A percentile compares a stretch with the other conserved stretches of the same genome.
phyloP scores from a whole-genome alignment of 2,329 filamentous ascomycete genomes.

The Seiridium unicorne region DNA sequence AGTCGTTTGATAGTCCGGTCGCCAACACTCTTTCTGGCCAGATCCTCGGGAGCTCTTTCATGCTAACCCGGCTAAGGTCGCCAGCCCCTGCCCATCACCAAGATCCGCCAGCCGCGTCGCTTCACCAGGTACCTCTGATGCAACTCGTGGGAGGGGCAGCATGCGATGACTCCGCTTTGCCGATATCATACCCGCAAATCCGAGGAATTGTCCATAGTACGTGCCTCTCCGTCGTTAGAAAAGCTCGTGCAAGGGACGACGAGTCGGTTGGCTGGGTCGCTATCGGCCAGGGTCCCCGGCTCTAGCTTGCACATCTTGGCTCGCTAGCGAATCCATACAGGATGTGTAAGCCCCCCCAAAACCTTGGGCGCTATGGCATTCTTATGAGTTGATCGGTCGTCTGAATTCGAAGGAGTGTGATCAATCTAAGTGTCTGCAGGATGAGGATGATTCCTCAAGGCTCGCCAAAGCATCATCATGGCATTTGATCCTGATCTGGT shows the following conservation, averaged over 20 bases:
- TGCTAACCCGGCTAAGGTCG: slow-evolving; percentile 3
- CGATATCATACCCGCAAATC: background rate
- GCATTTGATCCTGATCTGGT: background rate
- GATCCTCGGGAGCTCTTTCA: background rate
- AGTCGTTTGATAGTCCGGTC: background rate
- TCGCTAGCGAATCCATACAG: no score
- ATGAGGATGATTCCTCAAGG: background rate
- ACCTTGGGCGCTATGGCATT: no score
- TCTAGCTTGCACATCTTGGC: background rate
- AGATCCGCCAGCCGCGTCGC: background rate
- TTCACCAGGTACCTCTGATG: background rate
- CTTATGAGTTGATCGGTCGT: no score
- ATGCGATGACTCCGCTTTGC: background rate
- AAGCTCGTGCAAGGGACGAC: background rate
- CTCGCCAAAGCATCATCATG: background rate
- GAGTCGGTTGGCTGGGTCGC: background rate
- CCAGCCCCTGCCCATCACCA: background rate
- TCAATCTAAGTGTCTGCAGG: background rate
- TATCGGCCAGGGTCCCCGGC: background rate
- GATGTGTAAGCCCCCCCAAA: no score
- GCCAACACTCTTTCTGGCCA: background rate
- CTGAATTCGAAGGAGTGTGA: background rate
- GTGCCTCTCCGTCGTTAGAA: background rate
- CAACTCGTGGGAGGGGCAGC: background rate
- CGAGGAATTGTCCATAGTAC: background rate